Percentiles rank a stretch among this genome's conserved stretches.
Evolutionary conservation across 352 stramenopile species (phyloP).

Genomic region (Phytophthora hibernalis): DNA sequence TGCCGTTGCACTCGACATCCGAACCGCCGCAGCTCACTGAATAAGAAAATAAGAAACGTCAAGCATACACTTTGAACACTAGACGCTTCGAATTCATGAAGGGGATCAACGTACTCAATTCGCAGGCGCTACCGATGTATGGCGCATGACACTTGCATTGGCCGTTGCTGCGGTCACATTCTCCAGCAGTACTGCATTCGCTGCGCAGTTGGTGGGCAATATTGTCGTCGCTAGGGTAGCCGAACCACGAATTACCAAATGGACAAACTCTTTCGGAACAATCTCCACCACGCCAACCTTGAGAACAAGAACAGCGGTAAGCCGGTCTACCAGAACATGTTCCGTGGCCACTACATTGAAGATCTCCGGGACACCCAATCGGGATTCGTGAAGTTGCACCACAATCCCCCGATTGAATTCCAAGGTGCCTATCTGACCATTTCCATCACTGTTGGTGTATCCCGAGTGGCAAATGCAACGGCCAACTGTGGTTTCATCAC

Average conservation of each 20-base stretch:
- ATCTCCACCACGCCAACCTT: constrained; percentile 78
- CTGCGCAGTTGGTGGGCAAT: constrained; percentile 52
- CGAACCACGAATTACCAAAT: constrained; percentile 65
- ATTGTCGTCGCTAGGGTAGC: constrained; percentile 62
- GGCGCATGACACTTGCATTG: constrained; percentile 76
- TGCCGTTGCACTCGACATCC: constrained; percentile 68
- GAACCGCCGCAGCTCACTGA: constrained; percentile 58
- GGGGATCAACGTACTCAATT: constrained; percentile 57
- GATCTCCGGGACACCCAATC: constrained; percentile 68
- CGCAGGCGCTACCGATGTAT: constrained; percentile 73
- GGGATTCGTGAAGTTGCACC: constrained; percentile 63
- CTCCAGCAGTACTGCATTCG: constrained; percentile 73
- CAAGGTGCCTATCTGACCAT: constrained; percentile 51
- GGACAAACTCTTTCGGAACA: constrained; percentile 80
- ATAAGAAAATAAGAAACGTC: constrained; percentile 7
- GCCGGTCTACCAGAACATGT: constrained; percentile 61
- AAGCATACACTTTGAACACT: background rate
- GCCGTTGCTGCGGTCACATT: constrained; percentile 74
- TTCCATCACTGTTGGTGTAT: constrained; percentile 73
- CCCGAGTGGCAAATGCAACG: constrained; percentile 67
- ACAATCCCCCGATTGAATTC: constrained; percentile 74
- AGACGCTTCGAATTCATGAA: background rate
- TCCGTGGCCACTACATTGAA: constrained; percentile 82
- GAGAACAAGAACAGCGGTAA: constrained; percentile 72
- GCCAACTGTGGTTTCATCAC: constrained; percentile 65